Percentiles rank a stretch among this genome's conserved stretches.
Evolutionary conservation across 192 early-diverging fungal species (phyloP).

Genomic region (Coemansia sp.): DNA sequence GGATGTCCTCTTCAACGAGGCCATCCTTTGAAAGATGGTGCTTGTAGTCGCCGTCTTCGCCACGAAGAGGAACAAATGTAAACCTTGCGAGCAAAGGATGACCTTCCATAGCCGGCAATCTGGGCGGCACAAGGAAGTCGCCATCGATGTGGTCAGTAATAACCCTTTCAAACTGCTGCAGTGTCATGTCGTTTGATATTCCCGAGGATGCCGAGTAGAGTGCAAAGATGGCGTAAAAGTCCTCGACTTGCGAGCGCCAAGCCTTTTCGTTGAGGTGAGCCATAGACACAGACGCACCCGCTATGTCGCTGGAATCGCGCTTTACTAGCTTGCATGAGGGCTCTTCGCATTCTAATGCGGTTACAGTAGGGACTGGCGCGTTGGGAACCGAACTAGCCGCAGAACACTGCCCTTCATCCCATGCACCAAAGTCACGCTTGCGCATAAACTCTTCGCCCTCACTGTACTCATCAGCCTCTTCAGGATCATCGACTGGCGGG

Average conservation of each 20-base stretch:
- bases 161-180: slow-evolving; percentile 41
- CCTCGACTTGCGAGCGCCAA: slow-evolving; percentile 44
- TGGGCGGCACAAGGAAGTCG: slow-evolving; percentile 34
- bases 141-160: slow-evolving; percentile 44
- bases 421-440: slow-evolving; percentile 34
- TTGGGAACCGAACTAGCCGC: slow-evolving; percentile 21
- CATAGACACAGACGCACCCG: slow-evolving; percentile 32
- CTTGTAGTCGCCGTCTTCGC: slow-evolving; percentile 34
- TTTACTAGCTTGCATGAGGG: slow-evolving; percentile 1
- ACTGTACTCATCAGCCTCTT: slow-evolving; percentile 47
- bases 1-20: slow-evolving; percentile 33
- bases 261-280: slow-evolving; percentile 26
- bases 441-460: slow-evolving; percentile 50
- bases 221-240: slow-evolving; percentile 38
- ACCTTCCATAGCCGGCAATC: slow-evolving; percentile 14
- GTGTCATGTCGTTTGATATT: slow-evolving; percentile 25
- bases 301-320: slow-evolving; percentile 16
- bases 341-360: neutral
- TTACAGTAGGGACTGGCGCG: neutral
- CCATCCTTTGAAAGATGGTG: slow-evolving; percentile 44
- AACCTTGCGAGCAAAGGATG: slow-evolving; percentile 39
- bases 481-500: slow-evolving; percentile 44
- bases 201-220: slow-evolving; percentile 34
- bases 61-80: slow-evolving; percentile 39
- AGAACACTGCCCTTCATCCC: slow-evolving; percentile 6